Evolutionary conservation across 441 rosid species (phyloP), one percentile per base, ranked within the genome.

Genomic region (Syzygium malaccense): DNA sequence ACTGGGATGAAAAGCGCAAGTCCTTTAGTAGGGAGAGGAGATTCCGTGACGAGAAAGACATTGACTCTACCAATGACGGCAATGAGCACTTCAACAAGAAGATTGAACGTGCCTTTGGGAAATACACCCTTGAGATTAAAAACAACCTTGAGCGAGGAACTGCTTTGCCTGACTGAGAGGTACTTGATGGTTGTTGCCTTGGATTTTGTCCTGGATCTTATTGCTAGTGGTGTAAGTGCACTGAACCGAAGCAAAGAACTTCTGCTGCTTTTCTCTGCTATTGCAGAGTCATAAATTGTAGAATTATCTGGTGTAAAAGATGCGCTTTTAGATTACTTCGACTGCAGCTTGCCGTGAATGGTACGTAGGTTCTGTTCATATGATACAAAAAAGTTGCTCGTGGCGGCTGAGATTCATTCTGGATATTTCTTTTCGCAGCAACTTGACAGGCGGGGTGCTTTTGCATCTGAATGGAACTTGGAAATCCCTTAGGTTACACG

Each of bases 61-160:
- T 96, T 10, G 99, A 97, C 93, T 97, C 99, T 2, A 98, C 97
- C 95, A 96, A 98, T 89, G 99, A 97, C 90, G 95, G 97, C 45
- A 98, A 98, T 90, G 99, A 97, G 93, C 99, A 96, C 90, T 97
- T 97, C 95, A 97, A 97, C 95, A 96, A 96, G 93, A 97, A 97
- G 93, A 97, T 96, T 49, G 98, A 96, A 88, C 92, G 98, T 54
- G 99, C 98, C 26, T 97, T 97, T 89, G 98, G 99, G 9, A 96
- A 94, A 89, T 97, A 96, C 94, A 95, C 99, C 0, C 89, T 96
- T 90, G 98, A 97, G 95, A 98, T 97, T 53, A 97, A 98, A 91
- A 98, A 97, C 94, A 98, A 98, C 89, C 96, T 98, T 26, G 98
- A 97, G 93, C 92, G 97, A 87, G 98, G 98, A 93, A 98, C 97